Conservation (phyloP, 495 filamentous ascomycete genomes). For the Cercophora newfieldiana region DNA sequence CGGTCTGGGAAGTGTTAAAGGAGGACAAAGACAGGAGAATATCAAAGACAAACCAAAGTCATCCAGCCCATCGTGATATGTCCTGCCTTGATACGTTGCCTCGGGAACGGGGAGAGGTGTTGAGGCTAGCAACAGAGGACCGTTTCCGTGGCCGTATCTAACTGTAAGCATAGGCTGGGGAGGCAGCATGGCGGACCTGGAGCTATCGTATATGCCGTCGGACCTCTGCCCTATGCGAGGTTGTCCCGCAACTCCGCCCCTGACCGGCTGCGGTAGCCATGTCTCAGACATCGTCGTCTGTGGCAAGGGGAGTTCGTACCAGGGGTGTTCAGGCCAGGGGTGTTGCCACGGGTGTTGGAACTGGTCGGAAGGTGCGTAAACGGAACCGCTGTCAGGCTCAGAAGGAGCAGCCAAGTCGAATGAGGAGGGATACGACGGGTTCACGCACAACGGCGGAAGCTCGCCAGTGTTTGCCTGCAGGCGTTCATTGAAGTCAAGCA, state of each 20-base stretch:
- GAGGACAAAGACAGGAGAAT: no score
- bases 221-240: background rate
- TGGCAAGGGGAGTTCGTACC: no score
- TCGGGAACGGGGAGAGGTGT: background rate
- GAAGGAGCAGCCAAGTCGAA: background rate
- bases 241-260: background rate
- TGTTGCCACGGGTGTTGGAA: no score
- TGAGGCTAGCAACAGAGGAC: background rate
- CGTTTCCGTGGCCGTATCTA: background rate
- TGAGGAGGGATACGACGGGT: background rate
- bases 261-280: constrained; percentile 11
- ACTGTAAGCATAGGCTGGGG: background rate
- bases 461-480: background rate
- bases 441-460: background rate
- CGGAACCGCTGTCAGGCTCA: background rate
- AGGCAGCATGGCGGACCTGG: background rate
- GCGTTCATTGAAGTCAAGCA: background rate
- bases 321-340: no score
- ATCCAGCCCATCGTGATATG: constrained; percentile 6
- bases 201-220: background rate
- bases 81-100: background rate
- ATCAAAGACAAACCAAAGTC: constrained; percentile 9
- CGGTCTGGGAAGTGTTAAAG: constrained; percentile 21
- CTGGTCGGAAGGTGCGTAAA: background rate
- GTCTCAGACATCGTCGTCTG: constrained; percentile 4